Conservation (phyloP, 2,329 filamentous ascomycete species). For the Scedosporium boydii region DNA sequence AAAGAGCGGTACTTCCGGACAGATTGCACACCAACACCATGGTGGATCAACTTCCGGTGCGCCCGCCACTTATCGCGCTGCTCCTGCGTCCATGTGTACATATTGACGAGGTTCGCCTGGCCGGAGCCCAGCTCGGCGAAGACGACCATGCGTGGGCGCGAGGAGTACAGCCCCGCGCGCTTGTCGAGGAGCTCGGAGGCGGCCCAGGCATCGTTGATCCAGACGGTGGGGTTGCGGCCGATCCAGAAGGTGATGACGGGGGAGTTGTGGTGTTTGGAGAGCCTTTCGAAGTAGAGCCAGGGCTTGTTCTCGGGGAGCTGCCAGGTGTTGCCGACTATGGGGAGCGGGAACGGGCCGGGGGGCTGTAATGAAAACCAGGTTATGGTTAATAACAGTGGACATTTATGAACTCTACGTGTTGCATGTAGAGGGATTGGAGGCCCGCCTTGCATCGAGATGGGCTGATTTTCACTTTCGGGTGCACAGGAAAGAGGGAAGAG, state of each 20-base stretch:
- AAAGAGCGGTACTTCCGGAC: conserved; percentile 14
- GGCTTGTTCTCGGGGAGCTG: conserved; percentile 43
- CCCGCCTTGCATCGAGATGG: too few relatives aligned
- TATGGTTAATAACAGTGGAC: background rate
- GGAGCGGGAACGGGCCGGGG: conserved; percentile 42
- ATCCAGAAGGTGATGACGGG: conserved; percentile 49
- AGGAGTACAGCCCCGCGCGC: conserved; percentile 39
- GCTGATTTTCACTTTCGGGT: background rate
- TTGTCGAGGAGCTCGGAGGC: conserved; percentile 47
- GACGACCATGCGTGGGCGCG: conserved; percentile 37
- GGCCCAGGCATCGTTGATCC: conserved; percentile 38
- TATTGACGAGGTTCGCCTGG: conserved; percentile 32
- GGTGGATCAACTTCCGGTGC: conserved; percentile 12
- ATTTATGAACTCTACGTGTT: background rate
- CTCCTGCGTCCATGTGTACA: conserved; percentile 26
- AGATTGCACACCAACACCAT: conserved; percentile 12
- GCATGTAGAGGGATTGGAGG: too few relatives aligned
- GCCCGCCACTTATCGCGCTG: conserved; percentile 11
- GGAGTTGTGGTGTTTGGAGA: conserved; percentile 37
- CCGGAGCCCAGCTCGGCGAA: conserved; percentile 35
- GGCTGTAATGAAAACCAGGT: conserved; percentile 24
- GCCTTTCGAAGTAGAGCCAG: conserved; percentile 40
- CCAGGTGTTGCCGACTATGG: conserved; percentile 47
- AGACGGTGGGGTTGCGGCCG: conserved; percentile 30
- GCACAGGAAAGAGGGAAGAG: background rate